These are phyloP conservation scores for Pugionium dolabratum DNA, from an alignment of 345 rosid genomes.

Conservation along the genomic window DNA sequence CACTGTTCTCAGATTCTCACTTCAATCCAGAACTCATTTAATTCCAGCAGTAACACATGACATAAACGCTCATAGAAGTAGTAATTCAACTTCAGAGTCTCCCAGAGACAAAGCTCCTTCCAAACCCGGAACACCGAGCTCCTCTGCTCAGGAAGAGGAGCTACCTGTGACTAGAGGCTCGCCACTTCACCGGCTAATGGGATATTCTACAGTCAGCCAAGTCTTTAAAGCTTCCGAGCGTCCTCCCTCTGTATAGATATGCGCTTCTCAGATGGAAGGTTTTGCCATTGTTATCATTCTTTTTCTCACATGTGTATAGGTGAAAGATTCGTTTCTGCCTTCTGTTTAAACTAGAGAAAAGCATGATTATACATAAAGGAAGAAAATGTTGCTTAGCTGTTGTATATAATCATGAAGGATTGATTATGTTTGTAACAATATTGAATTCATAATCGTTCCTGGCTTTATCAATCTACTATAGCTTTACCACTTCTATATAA, in stretches of 20 bases:
- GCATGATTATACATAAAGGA: conserved; percentile 27
- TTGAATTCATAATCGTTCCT: conserved; percentile 26
- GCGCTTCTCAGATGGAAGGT: conserved; percentile 11
- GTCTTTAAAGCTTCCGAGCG: conserved; percentile 43
- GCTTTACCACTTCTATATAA: conserved; percentile 9
- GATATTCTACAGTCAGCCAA: conserved; percentile 65
- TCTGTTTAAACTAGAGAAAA: conserved; percentile 15
- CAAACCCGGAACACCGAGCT: conserved; percentile 27
- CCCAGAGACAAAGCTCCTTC: not conserved
- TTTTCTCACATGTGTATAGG: conserved; percentile 36
- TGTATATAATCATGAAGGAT: conserved; percentile 21
- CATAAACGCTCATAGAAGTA: conserved; percentile 34
- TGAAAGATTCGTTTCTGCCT: conserved; percentile 30
- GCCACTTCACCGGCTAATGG: conserved; percentile 79
- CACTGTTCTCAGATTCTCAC: conserved; percentile 58
- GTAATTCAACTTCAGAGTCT: conserved; percentile 36
- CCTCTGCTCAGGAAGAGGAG: conserved; percentile 35
- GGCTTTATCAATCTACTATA: conserved; percentile 24
- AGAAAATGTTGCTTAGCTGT: conserved; percentile 8
- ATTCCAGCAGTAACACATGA: conserved; percentile 34
- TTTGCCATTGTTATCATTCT: conserved; percentile 39
- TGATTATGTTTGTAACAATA: conserved; percentile 29
- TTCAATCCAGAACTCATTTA: conserved; percentile 53
- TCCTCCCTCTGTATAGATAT: conserved; percentile 14
- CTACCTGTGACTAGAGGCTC: conserved; percentile 45